A percentile compares a stretch with the other conserved stretches of the same genome.
Evolutionary conservation across 2,329 filamentous ascomycete species (phyloP).

Genomic region (Fusarium acutatum): DNA sequence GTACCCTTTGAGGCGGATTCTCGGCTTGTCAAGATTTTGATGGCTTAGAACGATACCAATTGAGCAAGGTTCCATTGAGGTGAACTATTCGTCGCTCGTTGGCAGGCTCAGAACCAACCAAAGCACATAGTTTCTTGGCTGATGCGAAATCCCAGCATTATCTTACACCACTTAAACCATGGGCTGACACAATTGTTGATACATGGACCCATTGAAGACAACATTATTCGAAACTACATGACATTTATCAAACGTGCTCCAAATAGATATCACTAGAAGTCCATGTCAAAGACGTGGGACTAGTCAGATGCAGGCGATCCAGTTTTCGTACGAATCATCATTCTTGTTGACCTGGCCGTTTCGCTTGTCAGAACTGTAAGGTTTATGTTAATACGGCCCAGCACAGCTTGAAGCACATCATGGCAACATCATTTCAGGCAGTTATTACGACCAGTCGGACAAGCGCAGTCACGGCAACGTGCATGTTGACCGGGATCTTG

Average conservation of each 20-base stretch:
- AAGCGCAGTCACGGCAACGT: not conserved
- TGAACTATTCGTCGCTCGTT: conserved; percentile 13
- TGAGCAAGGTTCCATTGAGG: conserved; percentile 8
- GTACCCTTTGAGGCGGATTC: not conserved
- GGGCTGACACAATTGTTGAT: conserved; percentile 35
- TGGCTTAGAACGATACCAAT: conserved; percentile 1
- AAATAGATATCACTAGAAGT: conserved; percentile 7
- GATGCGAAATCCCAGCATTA: conserved; percentile 32
- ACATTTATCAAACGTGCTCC: conserved; percentile 12
- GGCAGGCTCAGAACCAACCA: conserved; percentile 17
- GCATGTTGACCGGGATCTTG: not conserved
- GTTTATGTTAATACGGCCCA: conserved; percentile 2
- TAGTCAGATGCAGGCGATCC: conserved; percentile 12
- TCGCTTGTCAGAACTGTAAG: conserved; percentile 3
- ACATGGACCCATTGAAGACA: conserved; percentile 12
- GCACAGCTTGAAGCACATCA: conserved; percentile 10
- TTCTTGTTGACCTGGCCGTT: conserved; percentile 3
- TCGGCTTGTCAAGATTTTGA: conserved; percentile 14
- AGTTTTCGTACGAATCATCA: conserved; percentile 14
- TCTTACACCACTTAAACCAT: conserved; percentile 34
- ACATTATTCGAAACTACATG: conserved; percentile 26
- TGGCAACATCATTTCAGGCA: conserved; percentile 18
- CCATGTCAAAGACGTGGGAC: conserved; percentile 15
- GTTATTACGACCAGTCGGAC: not conserved
- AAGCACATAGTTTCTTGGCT: conserved; percentile 28